Conservation (phyloP, 257 asterid species). For the Ilex asprella region DNA sequence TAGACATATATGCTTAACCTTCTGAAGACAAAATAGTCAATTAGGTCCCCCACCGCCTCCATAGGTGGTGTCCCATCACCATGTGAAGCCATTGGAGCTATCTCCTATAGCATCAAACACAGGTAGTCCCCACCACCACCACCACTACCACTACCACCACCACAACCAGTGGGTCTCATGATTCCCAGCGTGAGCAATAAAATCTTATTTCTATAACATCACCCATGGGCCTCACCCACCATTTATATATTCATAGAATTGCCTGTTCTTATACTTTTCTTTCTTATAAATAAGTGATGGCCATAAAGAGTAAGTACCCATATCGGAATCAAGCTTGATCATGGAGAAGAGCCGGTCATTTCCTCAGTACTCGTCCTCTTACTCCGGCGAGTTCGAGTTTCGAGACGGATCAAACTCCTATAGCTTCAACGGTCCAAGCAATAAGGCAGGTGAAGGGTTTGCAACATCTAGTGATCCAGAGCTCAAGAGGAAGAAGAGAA, state of each 20-base stretch:
- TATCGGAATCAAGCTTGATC: neutral
- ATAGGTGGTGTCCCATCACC: slow-evolving; percentile 10
- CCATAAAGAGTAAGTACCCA: too few relatives aligned
- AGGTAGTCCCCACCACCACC: slow-evolving; percentile 19
- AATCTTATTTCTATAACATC: slow-evolving; percentile 17
- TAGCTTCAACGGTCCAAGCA: slow-evolving; percentile 51
- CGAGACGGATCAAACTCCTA: slow-evolving; percentile 28
- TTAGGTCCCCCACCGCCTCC: slow-evolving; percentile 13
- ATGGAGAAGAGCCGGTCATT: slow-evolving; percentile 71
- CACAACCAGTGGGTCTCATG: slow-evolving; percentile 4
- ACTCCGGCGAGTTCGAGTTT: slow-evolving; percentile 20
- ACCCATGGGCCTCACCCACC: too few relatives aligned
- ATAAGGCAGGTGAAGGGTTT: slow-evolving; percentile 15
- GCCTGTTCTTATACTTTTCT: slow-evolving; percentile 12
- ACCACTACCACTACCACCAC: slow-evolving; percentile 7
- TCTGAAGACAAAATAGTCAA: slow-evolving; percentile 4
- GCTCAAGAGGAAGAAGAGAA: slow-evolving; percentile 71
- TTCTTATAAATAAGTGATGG: slow-evolving; percentile 12
- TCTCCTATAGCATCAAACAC: slow-evolving; percentile 1
- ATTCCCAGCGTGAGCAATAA: slow-evolving; percentile 29
- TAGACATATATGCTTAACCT: neutral
- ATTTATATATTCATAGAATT: slow-evolving; percentile 24
- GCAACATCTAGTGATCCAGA: slow-evolving; percentile 47
- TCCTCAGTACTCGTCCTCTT: slow-evolving; percentile 39
- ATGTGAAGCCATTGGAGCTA: slow-evolving; percentile 12